A percentile compares a stretch with the other conserved stretches of the same genome.
These are phyloP conservation scores for Lentinula boryana DNA, from an alignment of 768 basidiomycete species.

Conservation along the genomic window DNA sequence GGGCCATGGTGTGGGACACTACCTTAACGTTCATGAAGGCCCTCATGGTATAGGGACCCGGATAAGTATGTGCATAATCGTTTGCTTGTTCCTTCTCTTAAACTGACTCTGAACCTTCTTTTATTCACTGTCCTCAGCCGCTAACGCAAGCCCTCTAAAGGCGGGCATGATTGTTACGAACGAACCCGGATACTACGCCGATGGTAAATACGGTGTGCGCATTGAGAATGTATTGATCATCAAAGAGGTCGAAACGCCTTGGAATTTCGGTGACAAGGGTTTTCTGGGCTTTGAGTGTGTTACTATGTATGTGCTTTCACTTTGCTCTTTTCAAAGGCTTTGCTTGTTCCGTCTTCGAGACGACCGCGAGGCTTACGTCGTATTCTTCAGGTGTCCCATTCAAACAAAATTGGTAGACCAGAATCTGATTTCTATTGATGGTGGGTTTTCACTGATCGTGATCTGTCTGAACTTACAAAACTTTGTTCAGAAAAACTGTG, in stretches of 20 bases:
- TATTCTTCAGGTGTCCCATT: conserved; percentile 66
- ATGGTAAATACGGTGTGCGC: conserved; percentile 87
- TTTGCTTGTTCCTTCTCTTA: background rate
- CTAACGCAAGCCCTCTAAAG: conserved; percentile 68
- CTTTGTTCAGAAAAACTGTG: conserved; percentile 54
- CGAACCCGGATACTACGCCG: conserved; percentile 90
- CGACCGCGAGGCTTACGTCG: background rate
- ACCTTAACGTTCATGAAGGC: conserved; percentile 92
- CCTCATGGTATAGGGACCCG: conserved; percentile 49
- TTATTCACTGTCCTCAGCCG: conserved; percentile 23
- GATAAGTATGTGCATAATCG: conserved; percentile 19
- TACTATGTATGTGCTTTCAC: conserved; percentile 59
- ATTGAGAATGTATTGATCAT: conserved; percentile 89
- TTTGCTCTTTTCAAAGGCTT: background rate
- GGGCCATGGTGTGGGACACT: conserved; percentile 93
- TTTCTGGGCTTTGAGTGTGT: conserved; percentile 83
- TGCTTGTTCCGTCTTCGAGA: background rate
- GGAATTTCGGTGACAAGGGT: conserved; percentile 79
- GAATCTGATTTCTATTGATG: conserved; percentile 47
- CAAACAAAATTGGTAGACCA: conserved; percentile 76
- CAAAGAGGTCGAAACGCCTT: conserved; percentile 57
- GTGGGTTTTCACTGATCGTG: conserved; percentile 1
- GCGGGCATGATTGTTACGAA: conserved; percentile 90
- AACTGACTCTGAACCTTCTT: background rate
- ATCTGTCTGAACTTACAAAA: background rate